Percentiles rank a stretch among this genome's conserved stretches.
These are phyloP conservation scores for Cutaneotrichosporon sp. DNA, from an alignment of 1,284 basidiomycete genomes.

Conservation along the genomic window DNA sequence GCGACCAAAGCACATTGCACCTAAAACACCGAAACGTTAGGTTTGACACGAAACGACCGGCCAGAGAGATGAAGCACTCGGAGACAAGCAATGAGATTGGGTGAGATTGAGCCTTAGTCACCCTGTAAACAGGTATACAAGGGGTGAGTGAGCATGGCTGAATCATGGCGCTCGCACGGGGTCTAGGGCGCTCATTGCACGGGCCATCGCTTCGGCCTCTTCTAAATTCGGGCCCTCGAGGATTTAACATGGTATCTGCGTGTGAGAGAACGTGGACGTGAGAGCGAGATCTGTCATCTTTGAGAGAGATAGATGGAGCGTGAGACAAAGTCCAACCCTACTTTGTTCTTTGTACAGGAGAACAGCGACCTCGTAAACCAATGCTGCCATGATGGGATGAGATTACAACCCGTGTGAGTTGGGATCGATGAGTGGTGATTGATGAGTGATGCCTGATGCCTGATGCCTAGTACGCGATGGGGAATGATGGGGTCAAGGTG, in stretches of 20 bases:
- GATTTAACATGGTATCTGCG: too few species aligned
- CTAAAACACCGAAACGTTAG: neutral
- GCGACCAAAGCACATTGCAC: neutral
- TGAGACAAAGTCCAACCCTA: too few species aligned
- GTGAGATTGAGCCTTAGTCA: neutral
- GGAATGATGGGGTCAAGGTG: constrained; percentile 3
- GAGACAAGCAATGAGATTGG: neutral
- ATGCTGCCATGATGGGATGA: neutral
- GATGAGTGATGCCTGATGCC: too few species aligned
- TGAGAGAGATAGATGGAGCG: too few species aligned
- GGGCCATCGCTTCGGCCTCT: neutral
- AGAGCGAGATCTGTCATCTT: too few species aligned
- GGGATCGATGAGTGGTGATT: too few species aligned
- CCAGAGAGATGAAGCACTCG: neutral
- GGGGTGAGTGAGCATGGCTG: neutral
- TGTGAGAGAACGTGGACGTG: too few species aligned
- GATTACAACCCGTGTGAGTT: neutral
- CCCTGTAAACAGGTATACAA: neutral
- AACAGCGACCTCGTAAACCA: neutral
- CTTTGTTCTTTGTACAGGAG: neutral
- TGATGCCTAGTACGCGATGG: neutral
- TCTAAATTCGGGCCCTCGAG: neutral
- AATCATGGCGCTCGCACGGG: neutral
- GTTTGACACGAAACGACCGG: neutral
- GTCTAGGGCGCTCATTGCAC: neutral